Conservation (phyloP, 257 asterid species). For the Lavandula angustifolia region DNA sequence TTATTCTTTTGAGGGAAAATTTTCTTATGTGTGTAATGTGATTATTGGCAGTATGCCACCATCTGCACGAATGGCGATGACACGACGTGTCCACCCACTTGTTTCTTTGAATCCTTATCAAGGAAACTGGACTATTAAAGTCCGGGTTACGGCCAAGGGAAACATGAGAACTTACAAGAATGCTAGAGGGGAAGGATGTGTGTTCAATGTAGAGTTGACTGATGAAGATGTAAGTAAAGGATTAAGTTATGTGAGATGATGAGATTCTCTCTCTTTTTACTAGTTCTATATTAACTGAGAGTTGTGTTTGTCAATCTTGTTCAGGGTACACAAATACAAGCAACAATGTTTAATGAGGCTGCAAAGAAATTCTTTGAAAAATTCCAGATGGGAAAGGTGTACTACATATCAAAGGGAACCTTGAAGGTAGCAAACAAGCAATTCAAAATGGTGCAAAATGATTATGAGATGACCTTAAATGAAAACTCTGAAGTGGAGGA, state of each 20-base stretch:
- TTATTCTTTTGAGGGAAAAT: neutral
- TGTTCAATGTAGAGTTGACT: constrained; percentile 93
- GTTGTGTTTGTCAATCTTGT: constrained; percentile 18
- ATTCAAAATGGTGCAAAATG: constrained; percentile 79
- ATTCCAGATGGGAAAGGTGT: constrained; percentile 89
- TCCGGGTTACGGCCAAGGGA: constrained; percentile 81
- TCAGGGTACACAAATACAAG: constrained; percentile 98
- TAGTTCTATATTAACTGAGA: neutral
- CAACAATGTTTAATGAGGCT: constrained; percentile 95
- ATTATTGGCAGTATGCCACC: constrained; percentile 71
- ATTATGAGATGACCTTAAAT: constrained; percentile 89
- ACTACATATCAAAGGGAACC: constrained; percentile 85
- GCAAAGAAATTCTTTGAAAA: constrained; percentile 85
- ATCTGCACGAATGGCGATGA: constrained; percentile 79
- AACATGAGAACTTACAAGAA: constrained; percentile 70
- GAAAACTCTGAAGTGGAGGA: constrained; percentile 87
- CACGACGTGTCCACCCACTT: constrained; percentile 81
- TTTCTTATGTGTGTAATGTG: constrained; percentile 10
- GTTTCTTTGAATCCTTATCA: constrained; percentile 91
- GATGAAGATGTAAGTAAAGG: constrained; percentile 82
- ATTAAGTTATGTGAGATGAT: neutral
- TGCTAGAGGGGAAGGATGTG: constrained; percentile 93
- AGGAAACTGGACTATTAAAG: constrained; percentile 90
- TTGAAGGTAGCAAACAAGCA: constrained; percentile 88
- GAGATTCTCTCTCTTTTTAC: neutral